A percentile compares a stretch with the other conserved stretches of the same genome.
Conservation (phyloP, 768 basidiomycete species). For the Polyporus arcularius region DNA sequence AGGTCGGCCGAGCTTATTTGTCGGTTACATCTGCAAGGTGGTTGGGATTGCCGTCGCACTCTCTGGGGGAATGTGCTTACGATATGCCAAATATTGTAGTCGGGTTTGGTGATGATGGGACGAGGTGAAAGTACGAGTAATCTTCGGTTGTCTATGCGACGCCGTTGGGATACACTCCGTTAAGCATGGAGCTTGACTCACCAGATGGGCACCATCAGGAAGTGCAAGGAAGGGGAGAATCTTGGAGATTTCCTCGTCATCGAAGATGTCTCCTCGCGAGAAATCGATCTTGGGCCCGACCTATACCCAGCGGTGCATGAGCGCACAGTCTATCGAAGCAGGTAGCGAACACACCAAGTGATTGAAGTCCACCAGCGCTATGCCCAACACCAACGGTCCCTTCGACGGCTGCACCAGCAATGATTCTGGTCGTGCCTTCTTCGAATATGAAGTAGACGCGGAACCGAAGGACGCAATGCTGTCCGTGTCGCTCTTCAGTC, state of each 20-base stretch:
- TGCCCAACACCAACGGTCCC: slow-evolving; percentile 75
- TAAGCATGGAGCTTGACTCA: slow-evolving; percentile 38
- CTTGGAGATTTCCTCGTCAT: slow-evolving; percentile 82
- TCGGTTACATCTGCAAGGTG: slow-evolving; percentile 75
- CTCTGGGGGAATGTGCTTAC: slow-evolving; percentile 44
- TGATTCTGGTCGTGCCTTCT: slow-evolving; percentile 79
- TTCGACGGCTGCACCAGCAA: slow-evolving; percentile 61
- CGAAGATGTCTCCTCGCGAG: slow-evolving; percentile 72
- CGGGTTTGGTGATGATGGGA: slow-evolving; percentile 65
- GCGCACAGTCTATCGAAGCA: neutral
- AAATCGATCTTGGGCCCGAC: slow-evolving; percentile 94
- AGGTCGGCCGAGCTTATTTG: slow-evolving; percentile 85
- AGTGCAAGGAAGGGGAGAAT: slow-evolving; percentile 94
- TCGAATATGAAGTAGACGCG: slow-evolving; percentile 51
- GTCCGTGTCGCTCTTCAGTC: slow-evolving; percentile 46
- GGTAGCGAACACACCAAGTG: slow-evolving; percentile 65
- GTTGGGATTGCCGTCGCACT: neutral
- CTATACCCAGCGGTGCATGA: slow-evolving; percentile 36
- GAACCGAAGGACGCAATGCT: slow-evolving; percentile 68
- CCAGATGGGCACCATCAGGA: slow-evolving; percentile 95
- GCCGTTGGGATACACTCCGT: slow-evolving; percentile 13
- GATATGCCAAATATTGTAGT: slow-evolving; percentile 96
- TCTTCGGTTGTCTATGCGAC: slow-evolving; percentile 77
- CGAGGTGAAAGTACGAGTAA: slow-evolving; percentile 95
- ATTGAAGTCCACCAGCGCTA: slow-evolving; percentile 94